A percentile compares a stretch with the other conserved stretches of the same genome.
Conservation (phyloP, 139 green algal genomes). For the Dunaliella primolecta region DNA sequence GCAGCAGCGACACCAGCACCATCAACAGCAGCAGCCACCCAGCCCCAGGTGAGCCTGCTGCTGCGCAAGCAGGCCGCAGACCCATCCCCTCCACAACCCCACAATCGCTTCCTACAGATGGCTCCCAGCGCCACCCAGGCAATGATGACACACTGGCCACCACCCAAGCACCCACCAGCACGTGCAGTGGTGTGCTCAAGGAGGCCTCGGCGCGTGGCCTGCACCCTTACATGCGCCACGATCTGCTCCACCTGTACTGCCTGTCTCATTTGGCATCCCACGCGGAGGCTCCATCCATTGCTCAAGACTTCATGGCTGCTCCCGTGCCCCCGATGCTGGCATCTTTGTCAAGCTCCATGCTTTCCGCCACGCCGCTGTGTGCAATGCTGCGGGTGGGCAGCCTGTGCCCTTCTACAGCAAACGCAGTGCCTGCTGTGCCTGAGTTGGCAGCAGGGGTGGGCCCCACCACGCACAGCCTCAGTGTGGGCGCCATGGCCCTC, state of each 20-base stretch:
- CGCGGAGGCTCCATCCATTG: too few relatives aligned
- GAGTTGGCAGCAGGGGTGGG: too few relatives aligned
- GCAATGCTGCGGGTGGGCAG: background rate
- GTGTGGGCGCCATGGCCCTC: background rate
- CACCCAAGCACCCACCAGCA: background rate
- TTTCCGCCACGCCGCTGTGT: background rate
- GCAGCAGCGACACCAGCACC: background rate
- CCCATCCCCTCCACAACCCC: too few relatives aligned
- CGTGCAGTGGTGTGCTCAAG: background rate
- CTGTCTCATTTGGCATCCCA: background rate
- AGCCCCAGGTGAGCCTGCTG: background rate
- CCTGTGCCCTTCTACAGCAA: too few relatives aligned
- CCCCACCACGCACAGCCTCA: background rate
- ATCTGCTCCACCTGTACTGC: background rate
- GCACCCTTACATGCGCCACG: background rate
- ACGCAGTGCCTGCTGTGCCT: too few relatives aligned
- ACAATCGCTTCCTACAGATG: too few relatives aligned
- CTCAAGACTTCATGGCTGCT: too few relatives aligned
- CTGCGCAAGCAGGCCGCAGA: too few relatives aligned
- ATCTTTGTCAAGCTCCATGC: background rate
- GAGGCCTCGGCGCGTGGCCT: background rate
- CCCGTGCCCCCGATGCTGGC: too few relatives aligned
- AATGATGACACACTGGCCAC: background rate
- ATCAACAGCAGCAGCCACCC: background rate
- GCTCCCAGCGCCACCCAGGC: background rate